phyloP scores from a whole-genome alignment of 768 basidiomycete genomes.

The Mycena venus region DNA sequence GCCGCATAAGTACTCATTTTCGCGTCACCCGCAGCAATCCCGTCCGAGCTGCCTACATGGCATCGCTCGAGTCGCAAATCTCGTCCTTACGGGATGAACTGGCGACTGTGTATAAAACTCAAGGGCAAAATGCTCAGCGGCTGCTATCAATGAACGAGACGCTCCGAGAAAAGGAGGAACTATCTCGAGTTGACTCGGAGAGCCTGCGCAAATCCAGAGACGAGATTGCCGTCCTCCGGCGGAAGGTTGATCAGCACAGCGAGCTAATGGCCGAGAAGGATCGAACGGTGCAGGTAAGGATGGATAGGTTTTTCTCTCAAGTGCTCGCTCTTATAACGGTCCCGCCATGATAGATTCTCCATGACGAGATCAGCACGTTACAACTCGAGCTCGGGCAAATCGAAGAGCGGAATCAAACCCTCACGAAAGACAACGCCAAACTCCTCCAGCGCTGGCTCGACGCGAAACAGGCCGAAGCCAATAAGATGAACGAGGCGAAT shows the following conservation, averaged over 20 bases:
- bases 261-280: slow-evolving; percentile 93
- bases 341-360: slow-evolving; percentile 83
- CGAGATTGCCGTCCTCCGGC: slow-evolving; percentile 75
- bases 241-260: slow-evolving; percentile 86
- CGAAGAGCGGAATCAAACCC: slow-evolving; percentile 86
- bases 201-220: slow-evolving; percentile 82
- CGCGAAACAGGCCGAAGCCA: slow-evolving; percentile 91
- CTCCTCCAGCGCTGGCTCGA: slow-evolving; percentile 98
- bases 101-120: slow-evolving; percentile 95
- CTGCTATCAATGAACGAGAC: slow-evolving; percentile 96
- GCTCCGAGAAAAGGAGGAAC: slow-evolving; percentile 92
- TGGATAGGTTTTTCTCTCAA: slow-evolving; percentile 32
- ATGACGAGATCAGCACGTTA: slow-evolving; percentile 94
- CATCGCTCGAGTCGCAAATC: slow-evolving; percentile 94
- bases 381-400: slow-evolving; percentile 93
- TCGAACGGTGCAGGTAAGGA: slow-evolving; percentile 84
- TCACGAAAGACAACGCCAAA: slow-evolving; percentile 94
- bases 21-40: slow-evolving; percentile 71
- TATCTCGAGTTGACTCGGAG: slow-evolving; percentile 85
- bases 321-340: slow-evolving; percentile 15
- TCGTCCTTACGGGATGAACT: slow-evolving; percentile 92
- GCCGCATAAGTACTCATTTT: slow-evolving; percentile 25
- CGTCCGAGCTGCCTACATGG: slow-evolving; percentile 88
- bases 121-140: slow-evolving; percentile 95
- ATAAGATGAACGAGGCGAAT: slow-evolving; percentile 95